phyloP scores from a whole-genome alignment of 495 filamentous ascomycete species.

The Penicillium odoratum region DNA sequence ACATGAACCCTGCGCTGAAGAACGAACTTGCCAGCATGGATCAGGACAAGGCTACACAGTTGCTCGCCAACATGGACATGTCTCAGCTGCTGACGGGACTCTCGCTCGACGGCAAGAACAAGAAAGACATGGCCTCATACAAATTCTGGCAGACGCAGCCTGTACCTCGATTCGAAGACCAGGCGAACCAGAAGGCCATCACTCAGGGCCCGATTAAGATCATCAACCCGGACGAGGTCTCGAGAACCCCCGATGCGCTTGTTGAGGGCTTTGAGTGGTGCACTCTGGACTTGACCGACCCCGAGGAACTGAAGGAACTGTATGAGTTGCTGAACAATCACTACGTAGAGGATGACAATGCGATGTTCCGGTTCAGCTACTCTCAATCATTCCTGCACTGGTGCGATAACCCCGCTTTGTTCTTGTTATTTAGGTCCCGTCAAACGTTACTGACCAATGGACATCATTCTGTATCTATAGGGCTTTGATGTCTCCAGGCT shows the following conservation, averaged over 20 bases:
- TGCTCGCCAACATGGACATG: constrained; percentile 70
- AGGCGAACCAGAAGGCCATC: constrained; percentile 33
- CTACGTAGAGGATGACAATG: constrained; percentile 94
- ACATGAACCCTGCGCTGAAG: constrained; percentile 53
- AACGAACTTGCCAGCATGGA: constrained; percentile 46
- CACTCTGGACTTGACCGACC: constrained; percentile 77
- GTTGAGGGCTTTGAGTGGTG: constrained; percentile 90
- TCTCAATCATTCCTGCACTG: constrained; percentile 85
- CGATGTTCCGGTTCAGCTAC: constrained; percentile 97
- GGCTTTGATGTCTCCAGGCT: constrained; percentile 93
- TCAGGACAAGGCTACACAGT: constrained; percentile 54
- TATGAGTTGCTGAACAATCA: constrained; percentile 87
- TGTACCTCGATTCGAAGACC: constrained; percentile 76
- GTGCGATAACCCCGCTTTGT: constrained; percentile 43
- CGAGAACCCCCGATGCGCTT: constrained; percentile 63
- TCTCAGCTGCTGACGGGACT: constrained; percentile 82
- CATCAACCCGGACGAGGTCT: constrained; percentile 73
- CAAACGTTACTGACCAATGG: constrained; percentile 6
- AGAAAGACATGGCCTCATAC: constrained; percentile 93
- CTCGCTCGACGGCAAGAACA: constrained; percentile 72
- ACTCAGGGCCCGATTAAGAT: constrained; percentile 64
- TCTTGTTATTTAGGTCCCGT: background rate
- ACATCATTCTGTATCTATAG: constrained; percentile 45
- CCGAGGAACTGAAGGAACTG: constrained; percentile 82
- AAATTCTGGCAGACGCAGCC: constrained; percentile 99